A percentile compares a stretch with the other conserved stretches of the same genome.
Evolutionary conservation across 768 basidiomycete species (phyloP).

Genomic region (Hygrophoropsis aurantiaca): DNA sequence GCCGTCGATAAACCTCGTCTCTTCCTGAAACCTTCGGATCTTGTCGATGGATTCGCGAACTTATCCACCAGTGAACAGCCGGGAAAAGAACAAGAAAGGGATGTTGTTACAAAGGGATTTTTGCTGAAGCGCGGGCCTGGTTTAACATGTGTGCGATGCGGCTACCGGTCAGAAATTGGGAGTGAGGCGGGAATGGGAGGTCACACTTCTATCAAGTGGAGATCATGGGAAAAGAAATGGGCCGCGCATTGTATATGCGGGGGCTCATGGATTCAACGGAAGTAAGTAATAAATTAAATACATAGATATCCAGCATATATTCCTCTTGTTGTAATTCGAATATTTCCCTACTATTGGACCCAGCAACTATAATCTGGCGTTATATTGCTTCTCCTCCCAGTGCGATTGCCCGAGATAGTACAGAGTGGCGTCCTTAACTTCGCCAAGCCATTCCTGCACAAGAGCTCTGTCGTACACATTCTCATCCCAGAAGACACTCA

Average conservation of each 20-base stretch:
- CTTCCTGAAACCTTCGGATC: slow-evolving; percentile 70
- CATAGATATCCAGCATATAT: not conserved
- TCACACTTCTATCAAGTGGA: slow-evolving; percentile 48
- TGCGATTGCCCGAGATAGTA: slow-evolving; percentile 28
- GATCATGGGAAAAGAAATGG: slow-evolving; percentile 67
- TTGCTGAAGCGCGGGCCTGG: slow-evolving; percentile 39
- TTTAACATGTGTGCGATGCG: slow-evolving; percentile 62
- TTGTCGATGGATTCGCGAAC: slow-evolving; percentile 61
- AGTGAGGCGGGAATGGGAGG: slow-evolving; percentile 27
- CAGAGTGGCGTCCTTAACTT: slow-evolving; percentile 34
- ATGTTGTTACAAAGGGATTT: slow-evolving; percentile 64
- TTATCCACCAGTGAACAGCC: slow-evolving; percentile 36
- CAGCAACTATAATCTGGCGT: not conserved
- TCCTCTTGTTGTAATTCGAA: not conserved
- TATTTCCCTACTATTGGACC: not conserved
- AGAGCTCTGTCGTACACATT: slow-evolving; percentile 43
- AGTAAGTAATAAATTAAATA: no score
- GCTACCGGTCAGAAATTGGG: slow-evolving; percentile 51
- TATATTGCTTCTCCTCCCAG: not conserved
- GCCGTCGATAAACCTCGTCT: slow-evolving; percentile 65
- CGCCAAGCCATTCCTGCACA: slow-evolving; percentile 48
- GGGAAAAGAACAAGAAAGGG: slow-evolving; percentile 41
- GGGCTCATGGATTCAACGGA: slow-evolving; percentile 52
- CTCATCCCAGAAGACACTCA: slow-evolving; percentile 40
- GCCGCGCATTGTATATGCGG: slow-evolving; percentile 65